Percentiles rank a stretch among this genome's conserved stretches.
These are phyloP conservation scores for Schwanniomyces sp. DNA, from an alignment of 805 yeast species.

Conservation along the genomic window DNA sequence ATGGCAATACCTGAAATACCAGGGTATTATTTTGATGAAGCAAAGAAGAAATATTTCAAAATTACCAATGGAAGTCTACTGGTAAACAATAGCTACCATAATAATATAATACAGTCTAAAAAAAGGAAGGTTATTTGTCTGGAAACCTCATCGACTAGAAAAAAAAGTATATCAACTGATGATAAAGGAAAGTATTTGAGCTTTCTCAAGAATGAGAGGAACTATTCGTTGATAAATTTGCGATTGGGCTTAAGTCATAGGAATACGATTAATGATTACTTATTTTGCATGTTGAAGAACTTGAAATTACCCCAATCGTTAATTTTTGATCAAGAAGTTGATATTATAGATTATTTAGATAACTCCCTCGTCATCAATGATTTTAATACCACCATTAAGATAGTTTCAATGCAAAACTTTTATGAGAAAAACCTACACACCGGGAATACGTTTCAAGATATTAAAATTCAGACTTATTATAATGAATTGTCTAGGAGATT, in stretches of 20 bases:
- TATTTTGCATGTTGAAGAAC: background rate
- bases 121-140: slow-evolving; percentile 10
- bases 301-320: background rate
- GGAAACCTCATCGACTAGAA: background rate
- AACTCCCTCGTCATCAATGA: background rate
- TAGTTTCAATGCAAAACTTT: background rate
- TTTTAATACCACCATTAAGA: background rate
- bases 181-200: background rate
- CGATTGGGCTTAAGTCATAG: background rate
- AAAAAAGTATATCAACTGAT: background rate
- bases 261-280: background rate
- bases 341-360: background rate
- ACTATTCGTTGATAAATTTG: background rate
- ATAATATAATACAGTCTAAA: slow-evolving; percentile 20
- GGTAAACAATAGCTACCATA: slow-evolving; percentile 17
- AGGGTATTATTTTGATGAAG: slow-evolving; percentile 24
- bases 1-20: slow-evolving; percentile 17
- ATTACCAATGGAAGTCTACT: slow-evolving; percentile 22
- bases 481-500: background rate
- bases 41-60: slow-evolving; percentile 22
- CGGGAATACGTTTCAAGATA: background rate
- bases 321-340: background rate
- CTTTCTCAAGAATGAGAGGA: background rate
- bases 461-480: background rate
- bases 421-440: background rate